A percentile compares a stretch with the other conserved stretches of the same genome.
phyloP scores from a whole-genome alignment of 768 basidiomycete species.

The Polyporus arcularius region DNA sequence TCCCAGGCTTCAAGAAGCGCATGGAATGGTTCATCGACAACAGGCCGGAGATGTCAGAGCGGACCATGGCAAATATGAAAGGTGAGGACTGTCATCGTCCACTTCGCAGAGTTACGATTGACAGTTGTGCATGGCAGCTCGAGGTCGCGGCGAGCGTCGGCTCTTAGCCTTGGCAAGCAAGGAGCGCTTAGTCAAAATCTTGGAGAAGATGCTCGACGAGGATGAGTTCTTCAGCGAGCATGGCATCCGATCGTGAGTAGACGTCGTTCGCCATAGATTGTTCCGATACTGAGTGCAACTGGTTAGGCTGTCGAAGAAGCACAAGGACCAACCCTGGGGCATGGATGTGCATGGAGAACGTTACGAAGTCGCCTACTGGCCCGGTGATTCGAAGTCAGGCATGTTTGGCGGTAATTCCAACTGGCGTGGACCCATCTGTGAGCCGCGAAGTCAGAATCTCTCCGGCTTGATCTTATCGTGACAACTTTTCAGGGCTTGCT shows the following conservation, averaged over 20 bases:
- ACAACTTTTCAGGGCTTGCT: slow-evolving; percentile 71
- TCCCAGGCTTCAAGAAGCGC: slow-evolving; percentile 98
- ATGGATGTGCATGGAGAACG: slow-evolving; percentile 92
- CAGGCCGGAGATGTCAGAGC: slow-evolving; percentile 78
- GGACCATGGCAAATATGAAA: slow-evolving; percentile 98
- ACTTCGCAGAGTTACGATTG: background rate
- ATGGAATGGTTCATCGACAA: slow-evolving; percentile 99
- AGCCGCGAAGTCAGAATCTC: slow-evolving; percentile 25
- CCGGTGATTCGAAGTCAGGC: slow-evolving; percentile 93
- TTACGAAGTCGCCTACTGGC: slow-evolving; percentile 96
- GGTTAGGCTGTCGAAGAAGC: slow-evolving; percentile 78
- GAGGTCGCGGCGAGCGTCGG: slow-evolving; percentile 82
- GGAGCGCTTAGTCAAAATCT: slow-evolving; percentile 82
- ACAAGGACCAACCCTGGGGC: slow-evolving; percentile 91
- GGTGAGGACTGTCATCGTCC: slow-evolving; percentile 40
- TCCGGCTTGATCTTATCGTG: background rate
- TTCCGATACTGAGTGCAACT: background rate
- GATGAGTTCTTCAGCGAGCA: slow-evolving; percentile 95
- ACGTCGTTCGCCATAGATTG: background rate
- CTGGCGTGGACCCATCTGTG: slow-evolving; percentile 91
- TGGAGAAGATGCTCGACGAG: slow-evolving; percentile 97
- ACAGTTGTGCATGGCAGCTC: slow-evolving; percentile 24
- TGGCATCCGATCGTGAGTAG: slow-evolving; percentile 89
- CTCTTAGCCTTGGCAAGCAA: slow-evolving; percentile 90
- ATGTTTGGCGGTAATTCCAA: slow-evolving; percentile 99